Percentiles rank a stretch among this genome's conserved stretches.
Evolutionary conservation across 2,329 filamentous ascomycete species (phyloP).

Genomic region (Ophiostoma australiae): DNA sequence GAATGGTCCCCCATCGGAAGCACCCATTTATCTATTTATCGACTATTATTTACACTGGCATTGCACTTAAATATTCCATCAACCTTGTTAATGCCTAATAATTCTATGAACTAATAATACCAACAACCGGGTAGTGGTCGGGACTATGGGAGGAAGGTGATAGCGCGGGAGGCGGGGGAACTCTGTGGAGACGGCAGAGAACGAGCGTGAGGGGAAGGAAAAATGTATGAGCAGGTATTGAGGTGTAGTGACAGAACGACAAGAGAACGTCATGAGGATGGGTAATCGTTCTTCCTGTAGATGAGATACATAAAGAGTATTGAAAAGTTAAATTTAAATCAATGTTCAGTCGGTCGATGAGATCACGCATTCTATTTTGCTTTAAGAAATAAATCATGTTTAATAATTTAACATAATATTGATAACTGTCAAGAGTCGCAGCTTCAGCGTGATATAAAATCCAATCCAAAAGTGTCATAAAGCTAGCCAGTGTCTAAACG

Average conservation of each 20-base stretch:
- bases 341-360: no score
- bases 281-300: neutral
- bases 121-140: constrained; percentile 20
- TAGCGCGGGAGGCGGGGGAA: constrained; percentile 21
- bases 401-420: neutral
- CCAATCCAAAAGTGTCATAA: neutral
- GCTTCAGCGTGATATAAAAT: neutral
- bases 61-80: neutral
- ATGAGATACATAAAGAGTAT: no score
- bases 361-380: no score
- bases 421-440: neutral
- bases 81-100: neutral
- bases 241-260: neutral
- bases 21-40: neutral
- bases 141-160: constrained; percentile 2
- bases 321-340: no score
- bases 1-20: constrained; percentile 1
- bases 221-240: neutral
- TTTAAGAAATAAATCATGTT: neutral
- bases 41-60: neutral
- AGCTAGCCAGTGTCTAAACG: neutral
- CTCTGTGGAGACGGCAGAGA: constrained; percentile 12
- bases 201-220: neutral
- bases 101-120: neutral
- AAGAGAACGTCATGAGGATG: neutral